A percentile compares a stretch with the other conserved stretches of the same genome.
phyloP scores from a whole-genome alignment of 805 yeast species.

The Zygoascus flipseniorum region DNA sequence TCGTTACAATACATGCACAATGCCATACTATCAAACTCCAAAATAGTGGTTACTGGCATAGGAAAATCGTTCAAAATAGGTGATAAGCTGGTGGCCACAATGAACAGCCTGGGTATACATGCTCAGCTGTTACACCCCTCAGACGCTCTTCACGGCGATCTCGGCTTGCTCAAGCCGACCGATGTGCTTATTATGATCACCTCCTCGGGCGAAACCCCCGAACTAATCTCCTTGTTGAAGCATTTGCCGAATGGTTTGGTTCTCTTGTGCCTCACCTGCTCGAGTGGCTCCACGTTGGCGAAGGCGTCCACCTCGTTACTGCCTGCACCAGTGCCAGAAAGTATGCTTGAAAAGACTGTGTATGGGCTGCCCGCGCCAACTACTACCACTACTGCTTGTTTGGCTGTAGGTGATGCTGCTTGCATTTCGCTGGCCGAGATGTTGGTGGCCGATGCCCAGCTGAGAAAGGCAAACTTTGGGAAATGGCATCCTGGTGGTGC shows the following conservation, averaged over 20 bases:
- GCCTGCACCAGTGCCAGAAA: constrained; percentile 52
- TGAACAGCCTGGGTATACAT: constrained; percentile 68
- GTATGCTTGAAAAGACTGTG: constrained; percentile 49
- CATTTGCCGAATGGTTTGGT: constrained; percentile 49
- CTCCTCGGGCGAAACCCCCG: constrained; percentile 80
- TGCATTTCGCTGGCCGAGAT: constrained; percentile 66
- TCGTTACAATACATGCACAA: constrained; percentile 30
- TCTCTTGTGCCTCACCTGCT: constrained; percentile 56
- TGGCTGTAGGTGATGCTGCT: constrained; percentile 71
- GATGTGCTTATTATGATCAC: constrained; percentile 60
- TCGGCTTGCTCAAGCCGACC: constrained; percentile 55
- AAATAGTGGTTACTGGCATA: constrained; percentile 70
- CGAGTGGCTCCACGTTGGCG: constrained; percentile 47
- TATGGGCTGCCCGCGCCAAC: constrained; percentile 88
- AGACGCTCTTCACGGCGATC: constrained; percentile 86
- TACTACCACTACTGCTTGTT: constrained; percentile 66
- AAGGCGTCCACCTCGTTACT: constrained; percentile 44
- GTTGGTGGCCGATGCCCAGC: constrained; percentile 45
- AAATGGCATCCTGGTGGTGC: constrained; percentile 88
- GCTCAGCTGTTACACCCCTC: constrained; percentile 68
- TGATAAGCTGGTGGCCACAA: constrained; percentile 67
- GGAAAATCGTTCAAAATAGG: constrained; percentile 82
- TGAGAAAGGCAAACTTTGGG: constrained; percentile 51
- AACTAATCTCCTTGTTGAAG: constrained; percentile 47
- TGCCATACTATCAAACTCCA: constrained; percentile 45